These are phyloP conservation scores for Vinca minor DNA, from an alignment of 257 asterid genomes.

Conservation along the genomic window DNA sequence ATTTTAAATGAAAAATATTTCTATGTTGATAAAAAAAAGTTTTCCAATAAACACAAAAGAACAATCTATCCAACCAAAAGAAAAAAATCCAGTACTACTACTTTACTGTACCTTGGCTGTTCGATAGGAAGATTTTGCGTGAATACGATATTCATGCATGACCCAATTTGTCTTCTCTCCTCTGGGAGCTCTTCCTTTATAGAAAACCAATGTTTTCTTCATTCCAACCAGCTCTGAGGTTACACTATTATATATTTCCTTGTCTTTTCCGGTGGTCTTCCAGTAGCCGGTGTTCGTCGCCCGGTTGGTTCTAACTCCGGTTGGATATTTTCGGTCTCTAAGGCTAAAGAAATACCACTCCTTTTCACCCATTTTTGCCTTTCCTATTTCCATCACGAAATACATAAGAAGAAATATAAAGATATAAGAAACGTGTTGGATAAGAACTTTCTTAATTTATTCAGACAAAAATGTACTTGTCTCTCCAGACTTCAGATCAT, in stretches of 20 bases:
- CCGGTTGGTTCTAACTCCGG: constrained; percentile 83
- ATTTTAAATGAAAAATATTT: neutral
- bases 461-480: no score
- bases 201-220: constrained; percentile 90
- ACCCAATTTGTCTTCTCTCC: constrained; percentile 96
- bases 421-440: neutral
- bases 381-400: constrained; percentile 29
- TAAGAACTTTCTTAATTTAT: neutral
- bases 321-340: constrained; percentile 82
- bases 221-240: constrained; percentile 71
- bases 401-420: neutral
- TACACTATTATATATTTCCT: constrained; percentile 65
- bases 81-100: no score
- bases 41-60: neutral
- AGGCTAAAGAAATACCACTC: constrained; percentile 95
- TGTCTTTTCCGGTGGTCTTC: constrained; percentile 94
- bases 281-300: constrained; percentile 88
- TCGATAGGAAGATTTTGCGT: constrained; percentile 65
- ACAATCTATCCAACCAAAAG: neutral
- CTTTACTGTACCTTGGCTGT: constrained; percentile 49
- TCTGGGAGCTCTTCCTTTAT: constrained; percentile 87
- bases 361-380: constrained; percentile 91
- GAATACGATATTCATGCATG: constrained; percentile 91
- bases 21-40: no score
- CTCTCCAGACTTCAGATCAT: no score